phyloP scores from a whole-genome alignment of 768 basidiomycete genomes.

The Lepiota brunneoincarnata region DNA sequence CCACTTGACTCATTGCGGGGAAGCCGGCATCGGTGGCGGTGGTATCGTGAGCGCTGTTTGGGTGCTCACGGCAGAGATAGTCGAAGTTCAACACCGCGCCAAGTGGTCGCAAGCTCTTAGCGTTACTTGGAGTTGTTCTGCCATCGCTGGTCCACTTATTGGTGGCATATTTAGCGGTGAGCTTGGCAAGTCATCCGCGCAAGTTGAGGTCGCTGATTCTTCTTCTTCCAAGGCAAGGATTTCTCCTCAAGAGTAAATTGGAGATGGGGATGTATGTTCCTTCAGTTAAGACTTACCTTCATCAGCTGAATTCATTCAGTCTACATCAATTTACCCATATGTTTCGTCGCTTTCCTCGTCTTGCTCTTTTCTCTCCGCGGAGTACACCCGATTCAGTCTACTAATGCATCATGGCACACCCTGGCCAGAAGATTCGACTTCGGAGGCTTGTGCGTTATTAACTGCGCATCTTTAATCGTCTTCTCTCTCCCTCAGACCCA shows the following conservation, averaged over 20 bases:
- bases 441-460: constrained; percentile 62
- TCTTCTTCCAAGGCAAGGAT: constrained; percentile 28
- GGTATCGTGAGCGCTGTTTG: constrained; percentile 85
- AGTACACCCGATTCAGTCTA: constrained; percentile 43
- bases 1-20: background rate
- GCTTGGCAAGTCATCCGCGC: constrained; percentile 15
- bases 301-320: constrained; percentile 40
- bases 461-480: constrained; percentile 4
- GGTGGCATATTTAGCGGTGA: constrained; percentile 80
- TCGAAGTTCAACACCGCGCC: constrained; percentile 64
- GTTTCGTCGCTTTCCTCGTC: constrained; percentile 55
- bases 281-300: constrained; percentile 10
- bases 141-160: constrained; percentile 78
- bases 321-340: constrained; percentile 80
- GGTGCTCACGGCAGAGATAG: constrained; percentile 85
- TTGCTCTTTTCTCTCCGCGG: constrained; percentile 58
- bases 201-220: constrained; percentile 1
- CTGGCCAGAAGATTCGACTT: constrained; percentile 69
- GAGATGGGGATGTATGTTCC: constrained; percentile 81
- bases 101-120: constrained; percentile 87
- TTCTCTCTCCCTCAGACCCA: constrained; percentile 11
- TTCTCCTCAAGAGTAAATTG: constrained; percentile 43
- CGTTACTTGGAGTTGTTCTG: constrained; percentile 84
- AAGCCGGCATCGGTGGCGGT: constrained; percentile 81
- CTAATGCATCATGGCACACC: constrained; percentile 52